Evolutionary conservation across 228 moss, liverwort and hornwort genomes (phyloP).

Genomic region (Sphagnum magellanicum): DNA sequence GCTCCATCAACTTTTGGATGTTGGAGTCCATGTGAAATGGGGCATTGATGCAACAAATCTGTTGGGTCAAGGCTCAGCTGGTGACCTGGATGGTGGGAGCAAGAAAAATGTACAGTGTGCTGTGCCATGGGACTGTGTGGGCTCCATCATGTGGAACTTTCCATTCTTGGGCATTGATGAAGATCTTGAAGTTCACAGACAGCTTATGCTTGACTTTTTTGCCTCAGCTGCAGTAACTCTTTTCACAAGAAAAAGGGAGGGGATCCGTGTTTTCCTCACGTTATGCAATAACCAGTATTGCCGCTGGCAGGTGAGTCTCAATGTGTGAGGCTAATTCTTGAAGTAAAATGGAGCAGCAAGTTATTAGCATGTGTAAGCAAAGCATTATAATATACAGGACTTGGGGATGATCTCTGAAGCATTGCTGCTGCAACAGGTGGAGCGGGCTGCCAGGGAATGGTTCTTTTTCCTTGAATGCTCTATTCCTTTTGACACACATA

Average conservation of each 20-base stretch:
- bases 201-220: slow-evolving; percentile 44
- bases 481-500: slow-evolving; percentile 34
- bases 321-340: too few species aligned
- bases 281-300: slow-evolving; percentile 61
- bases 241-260: slow-evolving; percentile 15
- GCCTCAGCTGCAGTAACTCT: slow-evolving; percentile 27
- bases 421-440: slow-evolving; percentile 29
- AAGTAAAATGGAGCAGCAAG: too few species aligned
- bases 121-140: slow-evolving; percentile 41
- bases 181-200: slow-evolving; percentile 27
- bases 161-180: slow-evolving; percentile 49
- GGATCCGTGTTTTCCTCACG: slow-evolving; percentile 41
- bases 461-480: slow-evolving; percentile 49
- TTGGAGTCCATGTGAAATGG: slow-evolving; percentile 32
- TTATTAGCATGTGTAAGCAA: too few species aligned
- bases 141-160: slow-evolving; percentile 61
- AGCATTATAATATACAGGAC: too few species aligned
- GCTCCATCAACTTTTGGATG: slow-evolving; percentile 10
- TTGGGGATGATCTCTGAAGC: background rate
- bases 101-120: slow-evolving; percentile 1
- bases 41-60: slow-evolving; percentile 47
- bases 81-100: slow-evolving; percentile 9
- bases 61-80: slow-evolving; percentile 4
- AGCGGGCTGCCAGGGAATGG: slow-evolving; percentile 45
- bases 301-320: slow-evolving; percentile 54